These are phyloP conservation scores for Favolaschia claudopus DNA, from an alignment of 768 basidiomycete species.

Conservation along the genomic window DNA sequence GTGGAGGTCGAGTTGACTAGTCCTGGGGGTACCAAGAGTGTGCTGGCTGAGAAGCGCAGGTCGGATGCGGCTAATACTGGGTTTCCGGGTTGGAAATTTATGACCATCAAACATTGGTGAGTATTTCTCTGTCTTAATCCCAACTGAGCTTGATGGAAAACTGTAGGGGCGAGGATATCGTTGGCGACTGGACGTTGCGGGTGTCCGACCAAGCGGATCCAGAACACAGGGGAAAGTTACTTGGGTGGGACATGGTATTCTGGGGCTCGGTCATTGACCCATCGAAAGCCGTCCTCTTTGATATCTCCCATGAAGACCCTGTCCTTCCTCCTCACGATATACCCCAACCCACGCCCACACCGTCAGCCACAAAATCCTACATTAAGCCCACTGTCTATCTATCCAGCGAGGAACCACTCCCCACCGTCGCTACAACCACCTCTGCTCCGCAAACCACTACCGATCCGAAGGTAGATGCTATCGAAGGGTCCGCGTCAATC, in stretches of 20 bases:
- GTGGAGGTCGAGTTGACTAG: slow-evolving; percentile 90
- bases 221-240: slow-evolving; percentile 70
- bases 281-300: slow-evolving; percentile 66
- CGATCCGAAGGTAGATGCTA: neutral
- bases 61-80: slow-evolving; percentile 73
- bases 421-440: slow-evolving; percentile 35
- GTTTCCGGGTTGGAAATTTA: slow-evolving; percentile 96
- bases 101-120: slow-evolving; percentile 97
- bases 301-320: slow-evolving; percentile 60
- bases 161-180: slow-evolving; percentile 87
- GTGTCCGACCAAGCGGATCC: slow-evolving; percentile 81
- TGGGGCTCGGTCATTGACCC: slow-evolving; percentile 90
- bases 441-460: too few species aligned
- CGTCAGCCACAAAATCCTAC: slow-evolving; percentile 61
- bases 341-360: slow-evolving; percentile 43
- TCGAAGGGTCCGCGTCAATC: neutral
- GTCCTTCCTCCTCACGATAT: slow-evolving; percentile 55
- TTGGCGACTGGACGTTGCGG: slow-evolving; percentile 88
- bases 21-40: slow-evolving; percentile 84
- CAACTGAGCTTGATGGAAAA: neutral
- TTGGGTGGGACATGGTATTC: slow-evolving; percentile 90
- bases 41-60: slow-evolving; percentile 76
- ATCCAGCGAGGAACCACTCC: slow-evolving; percentile 76
- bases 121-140: slow-evolving; percentile 31
- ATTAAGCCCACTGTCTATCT: slow-evolving; percentile 87